A percentile compares a stretch with the other conserved stretches of the same genome.
These are phyloP conservation scores for Scalesia atractyloides DNA, from an alignment of 129 eudicot genomes.

Conservation along the genomic window DNA sequence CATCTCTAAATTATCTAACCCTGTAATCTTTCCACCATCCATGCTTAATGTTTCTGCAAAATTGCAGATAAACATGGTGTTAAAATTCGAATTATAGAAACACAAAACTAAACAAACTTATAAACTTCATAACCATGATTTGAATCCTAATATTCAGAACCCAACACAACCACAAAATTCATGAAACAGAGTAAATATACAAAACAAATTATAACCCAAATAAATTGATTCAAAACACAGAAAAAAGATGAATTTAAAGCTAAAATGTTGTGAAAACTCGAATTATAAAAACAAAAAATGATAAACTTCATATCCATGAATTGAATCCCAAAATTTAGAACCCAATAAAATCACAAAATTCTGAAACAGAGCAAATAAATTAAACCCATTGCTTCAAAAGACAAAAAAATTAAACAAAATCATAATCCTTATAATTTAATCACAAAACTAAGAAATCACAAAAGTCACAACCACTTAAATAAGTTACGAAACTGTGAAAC, in stretches of 20 bases:
- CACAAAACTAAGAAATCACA: no score
- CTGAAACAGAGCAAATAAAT: conserved; percentile 16
- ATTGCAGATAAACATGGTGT: not conserved
- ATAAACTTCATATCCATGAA: not conserved
- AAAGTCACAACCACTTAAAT: no score
- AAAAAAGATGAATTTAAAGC: no score
- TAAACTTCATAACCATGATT: not conserved
- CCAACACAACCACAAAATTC: no score
- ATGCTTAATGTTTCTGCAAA: conserved; percentile 43
- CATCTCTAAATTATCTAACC: conserved; percentile 29
- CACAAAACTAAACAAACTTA: not conserved
- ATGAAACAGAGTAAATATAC: conserved; percentile 9
- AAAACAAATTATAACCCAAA: not conserved
- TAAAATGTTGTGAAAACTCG: not conserved
- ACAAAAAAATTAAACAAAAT: not conserved
- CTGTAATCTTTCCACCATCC: conserved; percentile 33
- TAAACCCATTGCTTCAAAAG: not conserved
- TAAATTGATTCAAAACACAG: not conserved
- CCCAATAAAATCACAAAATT: no score
- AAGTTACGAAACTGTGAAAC: no score
- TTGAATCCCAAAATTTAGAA: no score
- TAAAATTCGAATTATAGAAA: not conserved
- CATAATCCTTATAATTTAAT: not conserved
- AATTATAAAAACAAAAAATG: not conserved
- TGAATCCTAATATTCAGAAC: no score